Base-by-base conservation (phyloP, 768 basidiomycete species). In the Sporobolomyces phaffii region DNA sequence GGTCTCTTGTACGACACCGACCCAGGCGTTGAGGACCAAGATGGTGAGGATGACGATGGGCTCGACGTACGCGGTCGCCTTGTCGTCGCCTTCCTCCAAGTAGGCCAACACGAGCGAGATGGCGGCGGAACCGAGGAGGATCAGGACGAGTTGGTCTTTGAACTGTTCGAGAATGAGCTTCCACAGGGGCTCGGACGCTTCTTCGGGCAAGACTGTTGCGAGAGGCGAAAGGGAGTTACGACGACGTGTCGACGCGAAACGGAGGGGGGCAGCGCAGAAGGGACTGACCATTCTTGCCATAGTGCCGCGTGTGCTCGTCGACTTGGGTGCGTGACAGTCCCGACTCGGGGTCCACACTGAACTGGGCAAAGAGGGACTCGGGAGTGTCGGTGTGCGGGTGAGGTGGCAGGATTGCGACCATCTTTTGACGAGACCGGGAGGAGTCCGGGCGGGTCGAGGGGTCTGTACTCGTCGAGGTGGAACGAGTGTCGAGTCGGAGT, bases 141-240 rank as follows among this genome's bases (percentile, higher is more conserved):
- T 98, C 69, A 99, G 86, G 45, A 99, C 94, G 33, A 99, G 85
- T 78, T 96, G 91, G 80, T 99, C 94, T 81, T 98, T 88, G 83
- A 99, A 99, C 79, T 99, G 94, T 73, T 96, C 92, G n/a, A 99
- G 83, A 65, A 99, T 87, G 66, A 98, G 85, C 76, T 90, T 84
- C 90, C 91, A 92, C 36, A 98, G 76, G 5, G 93, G 90, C 6
- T 94, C 96, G 5, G 90, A 80, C 0, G 90, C 87, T 14, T 93
- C 90, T 75, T 96, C 91, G 15, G 94, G 93, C 10, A 99, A 82
- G 76, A 90, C 94, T 98, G n/a, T n/a, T n/a, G 77, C 24, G 57
- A 18, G 26, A 28, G 29, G 33, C 3, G 33, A 18, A 17, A 28
- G 1, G 20, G 13, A 3, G n/a, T 13, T n/a, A 51, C 38, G 22